Percentiles rank a stretch among this genome's conserved stretches.
phyloP scores from a whole-genome alignment of 2,329 filamentous ascomycete species.

The Botrytis porri region DNA sequence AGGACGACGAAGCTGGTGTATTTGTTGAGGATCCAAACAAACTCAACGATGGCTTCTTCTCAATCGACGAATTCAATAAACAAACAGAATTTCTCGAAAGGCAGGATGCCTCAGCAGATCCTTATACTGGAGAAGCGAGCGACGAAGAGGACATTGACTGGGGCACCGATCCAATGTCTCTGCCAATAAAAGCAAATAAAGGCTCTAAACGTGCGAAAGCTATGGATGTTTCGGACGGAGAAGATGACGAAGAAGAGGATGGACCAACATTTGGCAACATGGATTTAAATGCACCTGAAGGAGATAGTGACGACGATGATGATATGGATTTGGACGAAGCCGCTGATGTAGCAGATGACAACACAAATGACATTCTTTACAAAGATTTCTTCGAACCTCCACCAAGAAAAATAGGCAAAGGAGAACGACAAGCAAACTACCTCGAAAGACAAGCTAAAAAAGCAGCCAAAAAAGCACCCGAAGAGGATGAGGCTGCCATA shows the following conservation, averaged over 20 bases:
- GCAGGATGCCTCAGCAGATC: constrained; percentile 74
- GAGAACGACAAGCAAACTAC: constrained; percentile 42
- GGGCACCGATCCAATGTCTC: constrained; percentile 69
- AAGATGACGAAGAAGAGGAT: constrained; percentile 58
- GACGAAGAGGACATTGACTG: constrained; percentile 89
- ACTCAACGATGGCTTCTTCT: constrained; percentile 97
- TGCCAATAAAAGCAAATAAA: constrained; percentile 34
- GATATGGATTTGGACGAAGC: constrained; percentile 53
- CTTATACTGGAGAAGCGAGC: constrained; percentile 68
- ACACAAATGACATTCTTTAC: constrained; percentile 88
- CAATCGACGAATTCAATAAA: constrained; percentile 95
- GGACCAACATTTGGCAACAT: constrained; percentile 83
- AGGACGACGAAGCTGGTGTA: constrained; percentile 50
- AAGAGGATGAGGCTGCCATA: constrained; percentile 63
- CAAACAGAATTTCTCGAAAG: constrained; percentile 87
- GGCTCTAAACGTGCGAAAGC: constrained; percentile 37
- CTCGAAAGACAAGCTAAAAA: constrained; percentile 42
- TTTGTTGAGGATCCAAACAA: constrained; percentile 74
- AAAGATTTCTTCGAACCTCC: constrained; percentile 92
- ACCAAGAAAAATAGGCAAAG: constrained; percentile 64
- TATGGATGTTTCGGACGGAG: constrained; percentile 39
- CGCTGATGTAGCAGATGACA: constrained; percentile 53
- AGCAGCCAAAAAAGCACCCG: constrained; percentile 42
- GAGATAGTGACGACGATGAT: constrained; percentile 59
- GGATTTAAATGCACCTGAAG: constrained; percentile 69